phyloP scores from a whole-genome alignment of 768 basidiomycete genomes.

The Russula sp. region DNA sequence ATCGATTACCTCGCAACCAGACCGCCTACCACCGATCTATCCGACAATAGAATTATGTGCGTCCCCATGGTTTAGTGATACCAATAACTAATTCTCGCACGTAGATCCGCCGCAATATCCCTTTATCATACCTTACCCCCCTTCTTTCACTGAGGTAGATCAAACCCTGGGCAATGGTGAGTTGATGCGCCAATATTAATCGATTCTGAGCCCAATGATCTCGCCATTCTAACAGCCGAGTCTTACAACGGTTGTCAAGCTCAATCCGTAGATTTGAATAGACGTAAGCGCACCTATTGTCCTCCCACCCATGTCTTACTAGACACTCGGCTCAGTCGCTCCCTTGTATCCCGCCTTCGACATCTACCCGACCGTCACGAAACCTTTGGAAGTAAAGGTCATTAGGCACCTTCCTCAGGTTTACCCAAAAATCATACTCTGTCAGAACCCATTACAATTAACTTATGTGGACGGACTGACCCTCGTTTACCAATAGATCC shows the following conservation, averaged over 20 bases:
- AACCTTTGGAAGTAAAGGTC: background rate
- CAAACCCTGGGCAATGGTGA: background rate
- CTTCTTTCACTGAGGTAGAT: background rate
- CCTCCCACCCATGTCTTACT: background rate
- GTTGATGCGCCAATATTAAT: background rate
- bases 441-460: constrained; percentile 3
- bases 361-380: constrained; percentile 2
- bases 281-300: background rate
- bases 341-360: constrained; percentile 4
- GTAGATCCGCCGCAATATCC: constrained; percentile 6
- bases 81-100: background rate
- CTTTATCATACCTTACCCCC: background rate
- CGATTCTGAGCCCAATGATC: background rate
- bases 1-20: background rate
- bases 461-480: background rate
- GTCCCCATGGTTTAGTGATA: background rate
- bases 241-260: background rate
- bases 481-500: constrained; percentile 2
- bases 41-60: constrained; percentile 7
- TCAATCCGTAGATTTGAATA: background rate
- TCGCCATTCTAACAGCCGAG: background rate
- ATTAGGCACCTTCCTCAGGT: background rate
- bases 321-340: background rate
- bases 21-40: background rate
- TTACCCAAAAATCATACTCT: constrained; percentile 5